phyloP scores from a whole-genome alignment of 2,329 filamentous ascomycete genomes.

The Cercospora zeae-maydis region DNA sequence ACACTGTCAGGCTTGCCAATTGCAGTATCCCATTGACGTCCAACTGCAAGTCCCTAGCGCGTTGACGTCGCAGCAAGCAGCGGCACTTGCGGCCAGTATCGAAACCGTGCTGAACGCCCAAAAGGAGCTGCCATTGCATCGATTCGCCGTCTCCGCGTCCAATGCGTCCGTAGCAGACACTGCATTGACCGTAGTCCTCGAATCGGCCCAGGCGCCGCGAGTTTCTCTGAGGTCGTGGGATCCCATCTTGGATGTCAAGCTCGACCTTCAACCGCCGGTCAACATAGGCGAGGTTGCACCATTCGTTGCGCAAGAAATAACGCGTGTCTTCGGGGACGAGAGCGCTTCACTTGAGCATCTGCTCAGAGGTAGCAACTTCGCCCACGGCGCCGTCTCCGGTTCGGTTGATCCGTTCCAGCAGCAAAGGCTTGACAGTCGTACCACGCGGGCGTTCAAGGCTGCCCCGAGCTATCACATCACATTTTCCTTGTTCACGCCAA shows the following conservation, averaged over 20 bases:
- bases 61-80: neutral
- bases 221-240: slow-evolving; percentile 59
- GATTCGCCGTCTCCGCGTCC: slow-evolving; percentile 58
- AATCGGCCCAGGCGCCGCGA: neutral
- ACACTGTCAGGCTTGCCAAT: slow-evolving; percentile 69
- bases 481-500: slow-evolving; percentile 88
- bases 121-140: slow-evolving; percentile 81
- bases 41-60: slow-evolving; percentile 68
- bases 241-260: slow-evolving; percentile 72
- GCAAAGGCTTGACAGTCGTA: slow-evolving; percentile 59
- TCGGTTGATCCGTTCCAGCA: slow-evolving; percentile 31
- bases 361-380: slow-evolving; percentile 31
- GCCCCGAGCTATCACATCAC: slow-evolving; percentile 92
- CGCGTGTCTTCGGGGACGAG: slow-evolving; percentile 79
- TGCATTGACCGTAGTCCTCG: slow-evolving; percentile 61
- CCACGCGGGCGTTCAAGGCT: slow-evolving; percentile 83
- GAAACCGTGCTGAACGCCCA: slow-evolving; percentile 83
- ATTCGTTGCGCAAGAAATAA: slow-evolving; percentile 74
- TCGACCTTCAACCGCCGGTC: slow-evolving; percentile 66
- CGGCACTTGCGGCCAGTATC: slow-evolving; percentile 71
- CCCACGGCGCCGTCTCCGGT: slow-evolving; percentile 24
- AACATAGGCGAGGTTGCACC: slow-evolving; percentile 63
- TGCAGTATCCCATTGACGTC: slow-evolving; percentile 82
- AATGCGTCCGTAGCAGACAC: slow-evolving; percentile 38
- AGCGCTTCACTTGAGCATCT: slow-evolving; percentile 65